Percentiles rank a stretch among this genome's conserved stretches.
Evolutionary conservation across 2,329 filamentous ascomycete genomes (phyloP).

Genomic region (Aspergillus pseudotamarii): DNA sequence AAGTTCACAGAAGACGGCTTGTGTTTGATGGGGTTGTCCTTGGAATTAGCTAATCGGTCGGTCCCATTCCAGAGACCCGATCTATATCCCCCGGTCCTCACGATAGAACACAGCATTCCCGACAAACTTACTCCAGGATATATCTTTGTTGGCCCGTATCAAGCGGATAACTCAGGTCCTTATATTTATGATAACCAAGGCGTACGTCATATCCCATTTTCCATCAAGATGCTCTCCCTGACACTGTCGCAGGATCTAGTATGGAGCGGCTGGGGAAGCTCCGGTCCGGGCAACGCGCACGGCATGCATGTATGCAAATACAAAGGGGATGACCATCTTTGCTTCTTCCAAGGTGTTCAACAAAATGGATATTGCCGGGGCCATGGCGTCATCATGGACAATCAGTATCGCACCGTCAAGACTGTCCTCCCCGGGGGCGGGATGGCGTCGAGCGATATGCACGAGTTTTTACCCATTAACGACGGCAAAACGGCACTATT

Average conservation of each 20-base stretch:
- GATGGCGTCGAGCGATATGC: constrained; percentile 53
- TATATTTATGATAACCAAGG: constrained; percentile 57
- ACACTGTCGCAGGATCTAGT: constrained; percentile 45
- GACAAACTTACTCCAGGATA: constrained; percentile 50
- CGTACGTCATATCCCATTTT: constrained; percentile 28
- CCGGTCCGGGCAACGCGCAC: constrained; percentile 54
- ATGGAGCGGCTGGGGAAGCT: constrained; percentile 53
- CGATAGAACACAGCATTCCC: constrained; percentile 30
- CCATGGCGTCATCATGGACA: constrained; percentile 57
- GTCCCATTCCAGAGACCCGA: constrained; percentile 39
- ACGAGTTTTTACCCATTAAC: constrained; percentile 54
- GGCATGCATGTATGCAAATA: constrained; percentile 54
- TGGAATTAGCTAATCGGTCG: constrained; percentile 5
- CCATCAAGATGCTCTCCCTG: not conserved
- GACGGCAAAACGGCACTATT: constrained; percentile 46
- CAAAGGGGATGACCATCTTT: constrained; percentile 53
- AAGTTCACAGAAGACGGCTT: constrained; percentile 13
- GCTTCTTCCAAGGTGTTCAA: constrained; percentile 56
- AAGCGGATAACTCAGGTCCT: constrained; percentile 51
- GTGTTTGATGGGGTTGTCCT: too few species aligned
- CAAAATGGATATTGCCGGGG: constrained; percentile 56
- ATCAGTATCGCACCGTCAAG: constrained; percentile 52
- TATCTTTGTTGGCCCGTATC: constrained; percentile 55
- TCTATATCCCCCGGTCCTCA: constrained; percentile 40
- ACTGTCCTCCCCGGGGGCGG: constrained; percentile 47